These are phyloP conservation scores for Chaetothyriales sp. DNA, from an alignment of 2,329 filamentous ascomycete genomes.

Conservation along the genomic window DNA sequence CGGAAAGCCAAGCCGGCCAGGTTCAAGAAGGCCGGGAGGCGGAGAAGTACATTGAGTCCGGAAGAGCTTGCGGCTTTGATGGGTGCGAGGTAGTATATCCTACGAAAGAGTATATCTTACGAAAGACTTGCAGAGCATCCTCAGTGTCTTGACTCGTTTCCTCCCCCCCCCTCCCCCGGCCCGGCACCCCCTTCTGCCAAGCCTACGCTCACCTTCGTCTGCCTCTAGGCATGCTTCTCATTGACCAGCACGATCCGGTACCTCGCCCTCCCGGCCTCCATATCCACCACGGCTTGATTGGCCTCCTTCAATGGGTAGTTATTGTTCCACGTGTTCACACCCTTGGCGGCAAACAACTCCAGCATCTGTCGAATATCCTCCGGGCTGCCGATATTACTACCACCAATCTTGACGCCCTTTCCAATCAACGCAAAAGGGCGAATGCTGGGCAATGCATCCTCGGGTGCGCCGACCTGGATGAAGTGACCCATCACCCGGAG, in stretches of 20 bases:
- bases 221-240: constrained; percentile 12
- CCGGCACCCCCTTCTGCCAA: too few species aligned
- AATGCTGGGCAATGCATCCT: constrained; percentile 41
- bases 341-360: constrained; percentile 28
- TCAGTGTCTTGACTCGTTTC: too few species aligned
- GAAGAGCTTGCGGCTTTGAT: constrained; percentile 27
- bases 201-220: background rate
- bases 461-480: constrained; percentile 54
- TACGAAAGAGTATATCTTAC: background rate
- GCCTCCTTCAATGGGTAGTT: constrained; percentile 29
- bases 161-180: too few species aligned
- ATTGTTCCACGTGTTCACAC: constrained; percentile 31
- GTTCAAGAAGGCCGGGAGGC: constrained; percentile 11
- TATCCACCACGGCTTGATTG: constrained; percentile 30
- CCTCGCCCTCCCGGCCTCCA: constrained; percentile 31
- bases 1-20: constrained; percentile 4
- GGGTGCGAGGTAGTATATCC: constrained; percentile 8
- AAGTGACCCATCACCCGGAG: constrained; percentile 47
- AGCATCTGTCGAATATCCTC: constrained; percentile 34
- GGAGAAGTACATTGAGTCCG: constrained; percentile 33
- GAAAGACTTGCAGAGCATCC: background rate
- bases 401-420: constrained; percentile 41
- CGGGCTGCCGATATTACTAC: constrained; percentile 32
- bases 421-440: constrained; percentile 45
- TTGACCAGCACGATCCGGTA: constrained; percentile 35